phyloP scores from a whole-genome alignment of 371 early-diverging fungal species.

The Mycotypha africana region DNA sequence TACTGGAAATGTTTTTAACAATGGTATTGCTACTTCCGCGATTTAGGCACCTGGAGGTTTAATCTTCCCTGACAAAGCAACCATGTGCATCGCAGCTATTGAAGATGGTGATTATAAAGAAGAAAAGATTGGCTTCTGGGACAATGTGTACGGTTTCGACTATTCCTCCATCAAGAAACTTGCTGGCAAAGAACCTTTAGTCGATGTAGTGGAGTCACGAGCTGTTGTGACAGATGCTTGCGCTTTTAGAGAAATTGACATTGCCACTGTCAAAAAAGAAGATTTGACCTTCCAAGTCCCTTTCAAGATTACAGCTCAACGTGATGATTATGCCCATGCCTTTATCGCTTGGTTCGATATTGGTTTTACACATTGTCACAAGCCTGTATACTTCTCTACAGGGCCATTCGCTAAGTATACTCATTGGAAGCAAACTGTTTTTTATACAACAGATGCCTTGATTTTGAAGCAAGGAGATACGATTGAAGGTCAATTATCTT shows the following conservation, averaged over 20 bases:
- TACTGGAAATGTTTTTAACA: too few relatives aligned
- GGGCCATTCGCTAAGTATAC: slow-evolving; percentile 87
- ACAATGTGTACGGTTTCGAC: slow-evolving; percentile 91
- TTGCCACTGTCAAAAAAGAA: slow-evolving; percentile 75
- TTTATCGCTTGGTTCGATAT: slow-evolving; percentile 95
- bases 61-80: slow-evolving; percentile 91
- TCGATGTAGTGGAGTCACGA: slow-evolving; percentile 85
- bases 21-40: too few relatives aligned
- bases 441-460: slow-evolving; percentile 76
- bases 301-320: slow-evolving; percentile 71
- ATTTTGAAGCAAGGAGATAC: slow-evolving; percentile 72
- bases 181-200: slow-evolving; percentile 88
- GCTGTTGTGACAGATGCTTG: slow-evolving; percentile 69
- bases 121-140: slow-evolving; percentile 91
- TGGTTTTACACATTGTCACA: slow-evolving; percentile 81
- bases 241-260: slow-evolving; percentile 79
- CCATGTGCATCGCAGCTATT: slow-evolving; percentile 87
- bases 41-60: slow-evolving; percentile 67
- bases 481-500: slow-evolving; percentile 75
- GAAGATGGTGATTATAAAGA: slow-evolving; percentile 94
- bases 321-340: slow-evolving; percentile 86
- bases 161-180: slow-evolving; percentile 86
- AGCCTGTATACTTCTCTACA: slow-evolving; percentile 87
- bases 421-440: slow-evolving; percentile 98
- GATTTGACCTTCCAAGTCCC: slow-evolving; percentile 78